Base-by-base conservation (phyloP, 441 rosid species). In the Corymbia citriodora region DNA sequence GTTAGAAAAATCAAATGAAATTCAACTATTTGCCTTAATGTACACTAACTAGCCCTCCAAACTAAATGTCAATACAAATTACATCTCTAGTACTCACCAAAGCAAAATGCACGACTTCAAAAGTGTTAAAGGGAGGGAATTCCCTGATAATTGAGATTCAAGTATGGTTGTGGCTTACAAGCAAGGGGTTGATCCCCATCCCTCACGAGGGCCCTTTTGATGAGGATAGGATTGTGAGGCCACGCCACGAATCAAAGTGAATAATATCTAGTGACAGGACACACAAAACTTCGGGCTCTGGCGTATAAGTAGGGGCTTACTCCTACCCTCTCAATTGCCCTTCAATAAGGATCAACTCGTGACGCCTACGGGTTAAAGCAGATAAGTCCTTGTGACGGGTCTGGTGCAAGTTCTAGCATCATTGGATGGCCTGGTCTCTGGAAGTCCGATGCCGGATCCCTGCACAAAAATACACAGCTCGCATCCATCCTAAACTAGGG, bases 161-260 rank as follows among this genome's bases (percentile, higher is more conserved):
- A 63, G 70, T 33, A 63, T 0, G 70, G 70, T 29, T 13, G n/a
- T 63, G 70, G 18, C 33, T 63, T 63, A 63, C 27, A 63, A 13
- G 33, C 4, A 3, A 1, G 31, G 17, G 33, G 70, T 63, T 15
- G 0, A 63, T 29, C 33, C 4, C 4, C 9, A 6, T 13, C 70
- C 0, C 70, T 63, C 18, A 29, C 1, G 0, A 63, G 31, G 9
- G 70, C 70, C 17, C 33, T 63, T 63, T 0, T 0, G 4, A 29
- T 29, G 12, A 63, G 31, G 16, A 29, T 14, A 63, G 2, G 33
- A 63, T 29, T 13, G 2, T 63, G 18, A 63, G 17, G 70, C 29
- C 18, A 53, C 14, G 9, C 0, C 33, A 63, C 9, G 0, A 9
- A 0, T 13, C 0, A 29, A 63, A 63, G 33, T 63, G 33, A 63